A percentile compares a stretch with the other conserved stretches of the same genome.
Conservation (phyloP, 1,284 basidiomycete genomes). For the Cystobasidium slooffiae region DNA sequence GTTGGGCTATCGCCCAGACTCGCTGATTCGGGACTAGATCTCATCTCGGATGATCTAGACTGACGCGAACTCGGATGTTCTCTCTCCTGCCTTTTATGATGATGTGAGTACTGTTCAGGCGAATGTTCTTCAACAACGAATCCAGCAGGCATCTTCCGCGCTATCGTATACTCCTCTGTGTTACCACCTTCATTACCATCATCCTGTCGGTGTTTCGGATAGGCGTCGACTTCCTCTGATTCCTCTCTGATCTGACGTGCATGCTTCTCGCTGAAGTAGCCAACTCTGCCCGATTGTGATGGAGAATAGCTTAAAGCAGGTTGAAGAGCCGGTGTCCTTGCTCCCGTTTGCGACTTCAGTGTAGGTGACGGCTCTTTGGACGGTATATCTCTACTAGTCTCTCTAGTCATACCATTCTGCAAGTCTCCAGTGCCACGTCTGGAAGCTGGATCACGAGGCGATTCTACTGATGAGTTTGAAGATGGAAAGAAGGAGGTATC, state of each 20-base stretch:
- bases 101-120: conserved; percentile 41
- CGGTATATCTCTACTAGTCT: no score
- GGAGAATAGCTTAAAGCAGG: conserved; percentile 23
- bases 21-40: neutral
- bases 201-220: neutral
- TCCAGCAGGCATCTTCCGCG: conserved; percentile 51
- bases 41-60: neutral
- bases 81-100: conserved; percentile 2
- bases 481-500: conserved; percentile 30
- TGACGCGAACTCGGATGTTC: neutral
- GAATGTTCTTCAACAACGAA: conserved; percentile 52
- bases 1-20: neutral
- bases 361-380: conserved; percentile 19
- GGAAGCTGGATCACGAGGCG: no score
- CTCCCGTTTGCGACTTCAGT: neutral
- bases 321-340: conserved; percentile 1
- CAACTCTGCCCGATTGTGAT: conserved; percentile 31
- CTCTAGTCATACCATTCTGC: neutral
- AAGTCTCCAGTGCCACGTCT: no score
- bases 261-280: conserved; percentile 16
- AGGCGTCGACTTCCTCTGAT: neutral
- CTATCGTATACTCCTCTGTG: no score
- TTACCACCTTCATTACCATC: conserved; percentile 37
- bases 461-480: neutral
- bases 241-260: neutral